These are phyloP conservation scores for Kuraishia hungarica DNA, from an alignment of 805 yeast species.

Conservation along the genomic window DNA sequence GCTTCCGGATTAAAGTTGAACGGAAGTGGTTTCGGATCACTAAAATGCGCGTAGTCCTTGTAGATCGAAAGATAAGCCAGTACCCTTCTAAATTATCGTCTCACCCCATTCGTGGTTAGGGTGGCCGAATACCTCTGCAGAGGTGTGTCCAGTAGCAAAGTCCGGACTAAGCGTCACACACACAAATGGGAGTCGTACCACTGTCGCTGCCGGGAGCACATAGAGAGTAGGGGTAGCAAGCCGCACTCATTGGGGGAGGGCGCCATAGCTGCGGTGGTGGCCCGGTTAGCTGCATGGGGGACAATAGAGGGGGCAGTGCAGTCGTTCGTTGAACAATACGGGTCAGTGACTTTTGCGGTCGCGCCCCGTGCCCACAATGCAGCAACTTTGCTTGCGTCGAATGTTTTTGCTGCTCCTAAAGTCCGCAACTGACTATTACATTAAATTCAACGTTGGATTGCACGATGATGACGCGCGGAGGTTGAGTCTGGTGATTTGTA, in stretches of 20 bases:
- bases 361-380: background rate
- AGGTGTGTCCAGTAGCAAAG: no score
- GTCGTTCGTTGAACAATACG: background rate
- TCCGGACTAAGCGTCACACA: background rate
- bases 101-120: background rate
- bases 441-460: background rate
- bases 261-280: background rate
- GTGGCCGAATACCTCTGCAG: background rate
- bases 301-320: background rate
- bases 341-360: background rate
- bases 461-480: background rate
- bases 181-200: background rate
- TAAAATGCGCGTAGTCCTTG: background rate
- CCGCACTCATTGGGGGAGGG: no score
- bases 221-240: background rate
- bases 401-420: background rate
- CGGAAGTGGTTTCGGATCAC: background rate
- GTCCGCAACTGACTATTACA: background rate
- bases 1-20: no score
- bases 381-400: background rate
- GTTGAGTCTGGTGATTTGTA: background rate
- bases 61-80: background rate
- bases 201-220: background rate
- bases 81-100: background rate
- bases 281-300: background rate